Evolutionary conservation across 768 basidiomycete species (phyloP), one percentile per base, ranked within the genome.

Genomic region (Rhodotorula paludigena): DNA sequence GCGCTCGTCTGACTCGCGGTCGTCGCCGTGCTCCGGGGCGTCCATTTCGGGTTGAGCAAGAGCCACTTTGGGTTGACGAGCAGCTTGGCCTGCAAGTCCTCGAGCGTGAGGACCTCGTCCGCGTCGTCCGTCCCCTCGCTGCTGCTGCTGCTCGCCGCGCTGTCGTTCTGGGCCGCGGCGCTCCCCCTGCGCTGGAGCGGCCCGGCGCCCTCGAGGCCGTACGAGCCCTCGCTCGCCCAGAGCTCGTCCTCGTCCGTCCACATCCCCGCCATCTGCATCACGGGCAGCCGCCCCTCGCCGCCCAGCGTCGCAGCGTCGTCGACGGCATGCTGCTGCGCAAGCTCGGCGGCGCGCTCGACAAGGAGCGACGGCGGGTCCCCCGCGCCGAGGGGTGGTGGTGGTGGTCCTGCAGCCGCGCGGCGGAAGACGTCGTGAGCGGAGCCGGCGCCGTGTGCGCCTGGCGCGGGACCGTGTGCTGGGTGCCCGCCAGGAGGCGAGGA

Each of bases 21-120:
- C 23, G 15, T 36, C 9, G 33, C 33, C 20, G 15, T 5, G 2
- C 28, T n/a, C 41, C 18, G 44, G 11, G 60, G 48, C 21, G 38
- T 44, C 62, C 57, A 68, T 47, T 68, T 68, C 14, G 67, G 67
- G n/a, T 68, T 68, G 21, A 38, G 54, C 44, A 28, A 28, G 42
- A 59, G 36, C 10, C 15, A 68, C 38, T 68, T 68, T 2, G 67
- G 67, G 57, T 68, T 68, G 33, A 41, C 33, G 30, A 60, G 28
- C 5, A 38, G 25, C 18, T 47, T 38, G 25, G 38, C 44, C 15
- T 32, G 12, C 10, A 49, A 6, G 38, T 25, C 23, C 15, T 14
- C 38, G 3, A 20, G 28, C 25, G n/a, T 35, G 54, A 21, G 15
- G 38, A 28, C 12, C 25, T 41, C 6, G 30, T 51, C 49, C 30